Base-by-base conservation (phyloP, 768 basidiomycete species). In the Tricholoma furcatifolium region DNA sequence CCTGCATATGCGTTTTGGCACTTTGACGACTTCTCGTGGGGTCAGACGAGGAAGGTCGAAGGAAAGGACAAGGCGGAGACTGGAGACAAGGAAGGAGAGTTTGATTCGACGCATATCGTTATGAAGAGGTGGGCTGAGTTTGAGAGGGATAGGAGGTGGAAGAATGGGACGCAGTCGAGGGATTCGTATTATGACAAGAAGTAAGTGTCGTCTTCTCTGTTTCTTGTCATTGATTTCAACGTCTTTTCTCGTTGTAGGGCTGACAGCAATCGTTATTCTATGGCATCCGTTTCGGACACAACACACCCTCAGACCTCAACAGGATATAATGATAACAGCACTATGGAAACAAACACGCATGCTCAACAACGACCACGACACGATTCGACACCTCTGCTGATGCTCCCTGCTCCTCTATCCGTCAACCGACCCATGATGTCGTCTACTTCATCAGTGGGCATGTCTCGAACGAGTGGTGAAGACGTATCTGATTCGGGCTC, bases 111-210 rank as follows among this genome's bases (percentile, higher is more conserved):
- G 41, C 86, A 95, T 70, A 98, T 99, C 61, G 89, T 96, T 32
- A 98, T 98, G 97, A 98, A 98, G 78, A 83, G 93, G 36, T 99
- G 96, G 96, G 93, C 85, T 15, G 97, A 98, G 71, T 98, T 97
- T 67, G 97, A 98, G 76, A 78, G 96, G 44, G 97, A 98, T 60
- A 74, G 96, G 60, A 79, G 94, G 56, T 98, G 92, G 93, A 93
- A 86, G 83, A 87, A 70, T 64, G 94, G 93, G 6, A 82, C 82
- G 18, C 83, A 87, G 58, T 94, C 92, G 4, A 81, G 89, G 55
- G 93, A 96, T 64, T 78, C 76, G 5, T 83, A 79, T 62, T 81
- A 84, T 63, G 87, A 93, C 15, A 87, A 89, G 50, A 87, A 81
- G 89, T 89, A 65, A 55, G 83, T 74, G n/a, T 47, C 60, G 47